phyloP scores from a whole-genome alignment of 805 yeast species.

The Ogataea populi-albae region DNA sequence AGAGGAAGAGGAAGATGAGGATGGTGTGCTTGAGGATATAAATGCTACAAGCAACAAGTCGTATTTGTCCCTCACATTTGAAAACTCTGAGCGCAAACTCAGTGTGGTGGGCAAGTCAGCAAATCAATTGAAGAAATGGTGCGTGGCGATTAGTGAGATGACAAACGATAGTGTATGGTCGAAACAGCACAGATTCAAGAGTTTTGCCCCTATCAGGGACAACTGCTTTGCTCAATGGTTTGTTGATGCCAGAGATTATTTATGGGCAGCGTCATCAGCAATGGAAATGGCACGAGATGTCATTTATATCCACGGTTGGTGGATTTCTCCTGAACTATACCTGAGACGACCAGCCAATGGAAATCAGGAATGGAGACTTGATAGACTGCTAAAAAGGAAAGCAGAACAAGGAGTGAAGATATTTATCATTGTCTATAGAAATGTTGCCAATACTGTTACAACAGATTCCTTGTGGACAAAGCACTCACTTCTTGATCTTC shows the following conservation, averaged over 20 bases:
- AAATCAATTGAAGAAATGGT: slow-evolving; percentile 69
- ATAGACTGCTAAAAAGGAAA: slow-evolving; percentile 78
- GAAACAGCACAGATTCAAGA: slow-evolving; percentile 68
- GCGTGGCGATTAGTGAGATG: slow-evolving; percentile 69
- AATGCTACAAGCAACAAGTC: slow-evolving; percentile 37
- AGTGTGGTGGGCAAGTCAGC: slow-evolving; percentile 67
- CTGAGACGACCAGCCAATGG: slow-evolving; percentile 93
- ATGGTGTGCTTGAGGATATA: slow-evolving; percentile 32
- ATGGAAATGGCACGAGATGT: slow-evolving; percentile 91
- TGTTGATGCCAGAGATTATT: slow-evolving; percentile 88
- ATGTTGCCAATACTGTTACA: slow-evolving; percentile 89
- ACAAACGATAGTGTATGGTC: slow-evolving; percentile 69
- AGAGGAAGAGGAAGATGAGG: slow-evolving; percentile 42
- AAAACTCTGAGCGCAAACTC: slow-evolving; percentile 76
- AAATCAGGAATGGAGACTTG: slow-evolving; percentile 90
- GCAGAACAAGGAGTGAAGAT: slow-evolving; percentile 96
- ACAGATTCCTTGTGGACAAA: slow-evolving; percentile 94
- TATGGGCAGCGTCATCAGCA: slow-evolving; percentile 95
- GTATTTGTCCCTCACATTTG: slow-evolving; percentile 58
- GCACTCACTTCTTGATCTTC: slow-evolving; percentile 82
- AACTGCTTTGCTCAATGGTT: slow-evolving; percentile 93
- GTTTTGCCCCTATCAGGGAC: slow-evolving; percentile 89
- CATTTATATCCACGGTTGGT: slow-evolving; percentile 96
- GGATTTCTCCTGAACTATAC: slow-evolving; percentile 94
- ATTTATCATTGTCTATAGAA: slow-evolving; percentile 86